These are phyloP conservation scores for Orobanche coerulescens DNA, from an alignment of 257 asterid species.

Conservation along the genomic window DNA sequence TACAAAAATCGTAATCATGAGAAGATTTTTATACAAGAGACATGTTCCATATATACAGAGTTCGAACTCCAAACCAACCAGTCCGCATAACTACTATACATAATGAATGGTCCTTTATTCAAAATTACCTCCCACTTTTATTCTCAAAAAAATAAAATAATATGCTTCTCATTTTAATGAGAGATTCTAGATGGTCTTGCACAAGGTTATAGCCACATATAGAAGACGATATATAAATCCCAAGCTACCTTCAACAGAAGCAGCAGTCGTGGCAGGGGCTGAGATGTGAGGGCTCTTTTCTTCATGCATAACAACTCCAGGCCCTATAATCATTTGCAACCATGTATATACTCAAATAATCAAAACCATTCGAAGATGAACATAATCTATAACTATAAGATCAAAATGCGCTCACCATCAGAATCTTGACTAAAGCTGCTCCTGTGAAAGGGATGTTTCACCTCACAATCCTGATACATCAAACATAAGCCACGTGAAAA, in stretches of 20 bases:
- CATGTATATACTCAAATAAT: conserved; percentile 24
- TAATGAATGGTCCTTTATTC: not conserved
- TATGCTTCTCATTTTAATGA: not conserved
- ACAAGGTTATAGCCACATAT: not conserved
- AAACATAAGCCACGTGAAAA: conserved; percentile 13
- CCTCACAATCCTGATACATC: conserved; percentile 31
- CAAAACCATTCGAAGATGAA: conserved; percentile 6
- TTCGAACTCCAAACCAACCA: too few species aligned
- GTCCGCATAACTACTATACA: too few species aligned
- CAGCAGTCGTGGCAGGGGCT: conserved; percentile 25
- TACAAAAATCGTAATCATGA: conserved; percentile 4
- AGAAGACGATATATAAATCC: not conserved
- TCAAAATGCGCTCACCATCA: conserved; percentile 41
- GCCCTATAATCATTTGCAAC: conserved; percentile 32
- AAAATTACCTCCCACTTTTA: too few species aligned
- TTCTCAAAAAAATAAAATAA: too few species aligned
- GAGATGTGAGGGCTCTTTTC: conserved; percentile 29
- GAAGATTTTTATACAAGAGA: not conserved
- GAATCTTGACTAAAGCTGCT: conserved; percentile 29
- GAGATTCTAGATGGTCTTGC: not conserved
- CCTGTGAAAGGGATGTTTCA: conserved; percentile 24
- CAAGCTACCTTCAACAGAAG: conserved; percentile 41
- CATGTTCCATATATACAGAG: not conserved
- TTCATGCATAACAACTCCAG: conserved; percentile 33
- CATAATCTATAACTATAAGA: not conserved